These are phyloP conservation scores for Yarrowia yakushimensis DNA, from an alignment of 805 yeast species.

Conservation along the genomic window DNA sequence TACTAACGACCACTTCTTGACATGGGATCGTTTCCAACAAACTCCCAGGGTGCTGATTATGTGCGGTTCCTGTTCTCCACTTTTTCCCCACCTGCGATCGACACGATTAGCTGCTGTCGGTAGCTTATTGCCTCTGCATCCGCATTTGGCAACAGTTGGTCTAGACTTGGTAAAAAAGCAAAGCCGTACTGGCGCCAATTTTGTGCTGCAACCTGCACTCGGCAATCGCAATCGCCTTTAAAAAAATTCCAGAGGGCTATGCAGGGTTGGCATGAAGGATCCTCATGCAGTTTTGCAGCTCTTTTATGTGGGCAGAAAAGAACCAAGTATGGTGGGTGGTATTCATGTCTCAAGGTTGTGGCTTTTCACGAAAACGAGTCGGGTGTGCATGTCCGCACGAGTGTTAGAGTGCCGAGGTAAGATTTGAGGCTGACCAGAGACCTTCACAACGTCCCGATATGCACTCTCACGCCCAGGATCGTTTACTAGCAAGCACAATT, in stretches of 20 bases:
- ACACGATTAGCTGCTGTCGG: neutral
- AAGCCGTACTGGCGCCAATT: neutral
- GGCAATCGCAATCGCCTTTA: too few species aligned
- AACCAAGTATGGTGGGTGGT: neutral
- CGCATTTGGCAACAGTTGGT: constrained; percentile 6
- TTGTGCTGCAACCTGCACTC: neutral
- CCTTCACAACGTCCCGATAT: too few species aligned
- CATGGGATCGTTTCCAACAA: neutral
- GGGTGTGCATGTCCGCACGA: neutral
- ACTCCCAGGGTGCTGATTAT: neutral
- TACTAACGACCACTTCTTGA: too few species aligned
- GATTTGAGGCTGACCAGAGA: neutral
- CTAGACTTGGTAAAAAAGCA: neutral
- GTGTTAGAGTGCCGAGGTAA: too few species aligned
- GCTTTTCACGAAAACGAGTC: neutral
- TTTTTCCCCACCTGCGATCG: constrained; percentile 12
- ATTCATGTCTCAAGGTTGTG: too few species aligned
- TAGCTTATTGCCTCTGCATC: neutral
- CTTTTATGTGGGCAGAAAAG: neutral
- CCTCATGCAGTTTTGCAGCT: neutral
- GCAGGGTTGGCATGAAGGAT: neutral
- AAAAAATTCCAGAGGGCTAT: neutral
- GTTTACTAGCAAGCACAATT: too few species aligned
- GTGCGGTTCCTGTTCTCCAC: neutral
- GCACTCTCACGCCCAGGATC: neutral